Evolutionary conservation across 768 basidiomycete species (phyloP).

Genomic region (Wakefieldia striispora): DNA sequence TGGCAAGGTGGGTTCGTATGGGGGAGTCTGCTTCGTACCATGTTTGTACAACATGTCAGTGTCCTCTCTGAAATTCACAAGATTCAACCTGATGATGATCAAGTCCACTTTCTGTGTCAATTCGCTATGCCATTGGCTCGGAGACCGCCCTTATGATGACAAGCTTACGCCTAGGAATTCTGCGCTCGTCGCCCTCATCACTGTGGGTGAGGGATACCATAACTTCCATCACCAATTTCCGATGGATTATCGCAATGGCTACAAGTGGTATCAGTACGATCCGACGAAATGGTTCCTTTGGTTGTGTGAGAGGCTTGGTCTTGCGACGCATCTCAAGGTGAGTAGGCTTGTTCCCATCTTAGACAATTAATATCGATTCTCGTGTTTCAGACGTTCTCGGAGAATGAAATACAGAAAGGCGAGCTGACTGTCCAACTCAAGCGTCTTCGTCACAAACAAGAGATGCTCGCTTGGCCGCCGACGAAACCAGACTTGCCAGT

Average conservation of each 20-base stretch:
- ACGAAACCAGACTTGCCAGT: constrained; percentile 74
- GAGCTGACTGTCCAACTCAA: constrained; percentile 94
- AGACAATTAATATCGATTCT: too few relatives aligned
- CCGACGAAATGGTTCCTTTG: constrained; percentile 90
- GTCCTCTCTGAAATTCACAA: too few relatives aligned
- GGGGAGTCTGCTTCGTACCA: constrained; percentile 73
- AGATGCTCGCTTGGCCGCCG: constrained; percentile 78
- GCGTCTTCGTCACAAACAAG: constrained; percentile 75
- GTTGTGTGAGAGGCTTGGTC: constrained; percentile 46
- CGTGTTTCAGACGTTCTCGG: constrained; percentile 62
- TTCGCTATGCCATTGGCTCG: constrained; percentile 97
- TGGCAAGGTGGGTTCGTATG: constrained; percentile 84
- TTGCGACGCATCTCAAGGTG: constrained; percentile 59
- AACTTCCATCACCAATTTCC: constrained; percentile 98
- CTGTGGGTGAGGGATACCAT: constrained; percentile 96
- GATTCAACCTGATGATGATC: too few relatives aligned
- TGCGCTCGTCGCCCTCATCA: constrained; percentile 82
- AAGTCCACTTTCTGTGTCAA: constrained; percentile 98
- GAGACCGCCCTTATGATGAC: too few relatives aligned
- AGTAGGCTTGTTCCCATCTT: too few relatives aligned
- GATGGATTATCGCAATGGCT: constrained; percentile 96
- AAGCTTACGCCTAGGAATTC: constrained; percentile 93
- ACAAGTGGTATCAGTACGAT: constrained; percentile 89
- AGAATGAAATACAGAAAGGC: constrained; percentile 79
- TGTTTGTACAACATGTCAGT: constrained; percentile 86